Percentiles rank a stretch among this genome's conserved stretches.
phyloP scores from a whole-genome alignment of 192 early-diverging fungal species.

The Gryganskiella cystojenkinii region DNA sequence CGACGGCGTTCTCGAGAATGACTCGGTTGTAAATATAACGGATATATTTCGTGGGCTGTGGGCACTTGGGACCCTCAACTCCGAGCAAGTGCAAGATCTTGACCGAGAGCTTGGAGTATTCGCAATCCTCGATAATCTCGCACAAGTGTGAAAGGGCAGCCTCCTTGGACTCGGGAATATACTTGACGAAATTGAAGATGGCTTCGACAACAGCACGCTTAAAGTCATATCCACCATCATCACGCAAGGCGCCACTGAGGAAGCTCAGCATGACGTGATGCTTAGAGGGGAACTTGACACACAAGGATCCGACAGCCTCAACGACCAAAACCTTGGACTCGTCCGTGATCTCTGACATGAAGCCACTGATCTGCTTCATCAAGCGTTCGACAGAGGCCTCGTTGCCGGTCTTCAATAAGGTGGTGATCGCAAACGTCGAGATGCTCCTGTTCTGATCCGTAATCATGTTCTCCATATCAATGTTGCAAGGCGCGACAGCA shows the following conservation, averaged over 20 bases:
- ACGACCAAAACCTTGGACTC: conserved; percentile 99
- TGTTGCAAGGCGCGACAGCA: conserved; percentile 94
- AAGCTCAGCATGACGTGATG: conserved; percentile 94
- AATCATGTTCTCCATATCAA: conserved; percentile 98
- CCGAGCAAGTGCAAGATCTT: conserved; percentile 96
- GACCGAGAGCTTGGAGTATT: conserved; percentile 98
- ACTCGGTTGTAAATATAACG: conserved; percentile 99
- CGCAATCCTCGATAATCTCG: conserved; percentile 99
- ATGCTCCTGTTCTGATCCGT: conserved; percentile 97
- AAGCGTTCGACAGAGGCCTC: conserved; percentile 97
- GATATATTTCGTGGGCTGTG: conserved; percentile 95
- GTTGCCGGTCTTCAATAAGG: conserved; percentile 97
- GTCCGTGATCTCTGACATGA: conserved; percentile 98
- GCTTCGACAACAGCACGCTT: conserved; percentile 97
- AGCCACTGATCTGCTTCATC: conserved; percentile 99
- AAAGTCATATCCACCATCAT: conserved; percentile 98
- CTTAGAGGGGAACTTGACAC: conserved; percentile 97
- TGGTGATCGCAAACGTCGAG: conserved; percentile 99
- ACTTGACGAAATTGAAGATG: conserved; percentile 94
- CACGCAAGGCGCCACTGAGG: conserved; percentile 90
- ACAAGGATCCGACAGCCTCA: conserved; percentile 96
- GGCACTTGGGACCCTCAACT: conserved; percentile 90
- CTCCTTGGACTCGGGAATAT: conserved; percentile 95
- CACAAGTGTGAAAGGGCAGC: conserved; percentile 95
- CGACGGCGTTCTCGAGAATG: conserved; percentile 96